A percentile compares a stretch with the other conserved stretches of the same genome.
phyloP scores from a whole-genome alignment of 129 eudicot species.

The Rutidosis leptorrhynchoides region DNA sequence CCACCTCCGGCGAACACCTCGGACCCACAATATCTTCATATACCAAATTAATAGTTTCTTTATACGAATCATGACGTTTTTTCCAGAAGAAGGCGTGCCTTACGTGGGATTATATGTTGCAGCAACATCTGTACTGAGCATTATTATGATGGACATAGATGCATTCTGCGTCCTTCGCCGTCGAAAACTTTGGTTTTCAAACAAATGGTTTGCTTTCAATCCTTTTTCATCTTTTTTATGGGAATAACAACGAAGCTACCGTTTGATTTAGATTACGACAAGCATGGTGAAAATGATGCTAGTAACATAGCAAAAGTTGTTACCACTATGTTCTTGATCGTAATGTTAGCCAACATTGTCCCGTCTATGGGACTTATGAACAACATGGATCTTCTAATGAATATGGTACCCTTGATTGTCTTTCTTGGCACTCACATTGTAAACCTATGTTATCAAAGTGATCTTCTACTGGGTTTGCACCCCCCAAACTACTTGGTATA shows the following conservation, averaged over 20 bases:
- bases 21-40: too few relatives aligned
- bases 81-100: not conserved
- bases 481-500: not conserved
- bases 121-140: conserved; percentile 15
- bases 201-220: conserved; percentile 27
- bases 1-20: too few relatives aligned
- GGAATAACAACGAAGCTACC: conserved; percentile 41
- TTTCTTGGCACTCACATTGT: conserved; percentile 3
- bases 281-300: too few relatives aligned
- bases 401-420: conserved; percentile 1
- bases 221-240: conserved; percentile 26
- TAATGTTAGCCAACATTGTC: conserved; percentile 13
- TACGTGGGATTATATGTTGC: too few relatives aligned
- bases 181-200: conserved; percentile 20
- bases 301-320: too few relatives aligned
- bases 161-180: not conserved
- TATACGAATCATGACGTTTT: not conserved
- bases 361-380: too few relatives aligned
- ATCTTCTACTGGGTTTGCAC: not conserved
- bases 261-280: conserved; percentile 12
- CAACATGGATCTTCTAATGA: conserved; percentile 11
- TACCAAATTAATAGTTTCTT: too few relatives aligned
- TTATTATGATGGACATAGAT: conserved; percentile 14
- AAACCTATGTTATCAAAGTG: not conserved
- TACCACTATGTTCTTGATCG: conserved; percentile 1